Evolutionary conservation across 2,329 filamentous ascomycete species (phyloP), one percentile per base, ranked within the genome.

Genomic region (Xylariaceae sp.): DNA sequence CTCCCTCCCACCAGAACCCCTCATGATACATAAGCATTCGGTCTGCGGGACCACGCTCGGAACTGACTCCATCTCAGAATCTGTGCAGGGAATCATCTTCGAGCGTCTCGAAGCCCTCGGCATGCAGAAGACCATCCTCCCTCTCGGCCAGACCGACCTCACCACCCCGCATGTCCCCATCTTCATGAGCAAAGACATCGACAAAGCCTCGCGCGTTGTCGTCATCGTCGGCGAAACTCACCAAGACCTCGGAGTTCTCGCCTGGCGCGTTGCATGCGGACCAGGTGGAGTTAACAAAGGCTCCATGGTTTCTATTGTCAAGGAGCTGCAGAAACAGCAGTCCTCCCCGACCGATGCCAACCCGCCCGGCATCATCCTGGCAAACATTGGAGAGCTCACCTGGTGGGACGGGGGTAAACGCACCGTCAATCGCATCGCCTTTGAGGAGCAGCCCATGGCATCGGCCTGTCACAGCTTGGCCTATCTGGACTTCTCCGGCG

Each of bases 361-460:
- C 2, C 57, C 72, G 1, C 83, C 79, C 0, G 87, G 81, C 3
- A 72, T 97, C 50, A 72, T 97, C 28, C 73, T 96, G 22, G 82
- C 90, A 42, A 97, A 96, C 66, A 76, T 83, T 4, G 90, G 89
- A 5, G 85, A 95, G 70, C 73, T 89, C 16, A 75, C 86, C 62
- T 97, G 90, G 85, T 89, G 88, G 67, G 82, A 88, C 39, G 78
- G 81, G 47, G 78, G 78, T 1, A 71, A 77, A 47, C 78, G 80
- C 45, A 76, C 83, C 0, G 74, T 96, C 55, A 88, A 82, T 1
- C 66, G 77, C 1, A 64, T 66, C 0, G 78, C 77, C 3, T 88
- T 86, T 75, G 65, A 74, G 7, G 76, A 75, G 1, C 71, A 87
- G 42, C 84, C 86, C 1, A 79, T 86, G 60, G 74, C 77, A 51